Base-by-base conservation (phyloP, 2,329 filamentous ascomycete species). In the Calonectria leucothoes region DNA sequence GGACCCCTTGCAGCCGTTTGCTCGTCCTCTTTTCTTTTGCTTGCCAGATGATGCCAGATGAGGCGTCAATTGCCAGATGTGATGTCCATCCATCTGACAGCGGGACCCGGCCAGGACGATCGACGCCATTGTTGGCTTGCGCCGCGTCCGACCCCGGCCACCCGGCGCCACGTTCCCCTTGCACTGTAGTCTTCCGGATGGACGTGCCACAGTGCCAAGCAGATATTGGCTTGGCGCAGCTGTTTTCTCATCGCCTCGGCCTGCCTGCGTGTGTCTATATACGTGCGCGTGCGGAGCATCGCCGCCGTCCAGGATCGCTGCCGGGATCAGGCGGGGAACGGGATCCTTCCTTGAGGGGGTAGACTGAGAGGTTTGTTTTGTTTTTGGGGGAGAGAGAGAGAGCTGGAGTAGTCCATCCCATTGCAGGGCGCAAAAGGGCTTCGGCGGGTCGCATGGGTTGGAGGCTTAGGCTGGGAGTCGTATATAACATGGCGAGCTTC, bases 171-270 rank as follows among this genome's bases (percentile, higher is more conserved):
- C 67, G 33, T 57, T 69, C 35, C 23, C 61, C 61, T 61, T 51
- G 42, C 39, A n/a, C 6, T n/a, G 42, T 59, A n/a, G 17, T n/a
- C 20, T n/a, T n/a, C 17, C 39, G 39, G 20, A 59, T 63, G 59
- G 39, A 45, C 15, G 71, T 70, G 61, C 42, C 55, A 70, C 63
- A 61, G 55, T 61, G 52, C 55, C 66, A 52, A n/a, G 33, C 23
- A 48, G 61, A 66, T 70, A 73, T 73, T 70, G 67, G 71, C 71
- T 73, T 67, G 71, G 71, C 71, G 42, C 67, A 70, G 59, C 49
- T 69, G 55, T 65, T 68, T 71, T 57, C 49, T 55, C 68, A 57
- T 65, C 25, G 49, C 55, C 37, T 55, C 35, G 42, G 37, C 37
- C 39, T 31, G 33, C n/a, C n/a, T 42, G 27, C 14, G n/a, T 10